Percentiles rank a stretch among this genome's conserved stretches.
phyloP scores from a whole-genome alignment of 2,329 filamentous ascomycete genomes.

The Beauveria australis region DNA sequence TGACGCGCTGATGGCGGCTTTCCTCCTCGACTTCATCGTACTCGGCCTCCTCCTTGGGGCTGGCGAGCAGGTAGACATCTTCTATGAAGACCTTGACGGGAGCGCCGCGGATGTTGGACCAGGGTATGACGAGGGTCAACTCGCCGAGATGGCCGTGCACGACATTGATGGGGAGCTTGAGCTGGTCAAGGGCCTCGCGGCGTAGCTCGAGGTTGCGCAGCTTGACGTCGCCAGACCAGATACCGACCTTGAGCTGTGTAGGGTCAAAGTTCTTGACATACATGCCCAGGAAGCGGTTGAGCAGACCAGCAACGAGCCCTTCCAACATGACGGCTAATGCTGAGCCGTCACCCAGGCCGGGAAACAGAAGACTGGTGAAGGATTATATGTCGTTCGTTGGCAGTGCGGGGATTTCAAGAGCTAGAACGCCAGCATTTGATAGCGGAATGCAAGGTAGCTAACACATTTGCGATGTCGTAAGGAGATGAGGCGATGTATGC shows the following conservation, averaged over 20 bases:
- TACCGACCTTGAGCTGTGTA: slow-evolving; percentile 94
- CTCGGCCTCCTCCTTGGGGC: slow-evolving; percentile 88
- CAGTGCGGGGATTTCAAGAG: background rate
- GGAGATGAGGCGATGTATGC: background rate
- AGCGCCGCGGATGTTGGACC: slow-evolving; percentile 92
- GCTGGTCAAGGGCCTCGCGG: slow-evolving; percentile 90
- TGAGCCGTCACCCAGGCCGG: slow-evolving; percentile 67
- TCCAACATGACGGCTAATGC: slow-evolving; percentile 73
- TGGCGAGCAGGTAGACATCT: slow-evolving; percentile 91
- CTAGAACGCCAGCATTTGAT: background rate
- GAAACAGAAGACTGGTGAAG: slow-evolving; percentile 19
- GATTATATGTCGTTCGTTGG: background rate
- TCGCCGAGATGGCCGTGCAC: slow-evolving; percentile 89
- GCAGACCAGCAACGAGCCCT: slow-evolving; percentile 88
- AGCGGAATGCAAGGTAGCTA: background rate
- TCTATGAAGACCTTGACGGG: slow-evolving; percentile 93
- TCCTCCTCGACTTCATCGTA: slow-evolving; percentile 93
- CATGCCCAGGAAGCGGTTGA: slow-evolving; percentile 99
- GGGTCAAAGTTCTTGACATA: slow-evolving; percentile 99
- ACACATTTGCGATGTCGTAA: background rate
- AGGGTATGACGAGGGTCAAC: slow-evolving; percentile 88
- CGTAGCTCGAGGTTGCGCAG: slow-evolving; percentile 86
- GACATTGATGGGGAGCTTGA: slow-evolving; percentile 93
- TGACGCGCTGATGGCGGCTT: slow-evolving; percentile 75
- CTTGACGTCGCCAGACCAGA: slow-evolving; percentile 98